Base-by-base conservation (phyloP, 148 eudicot genomes). In the Rhododendron ovatum region DNA sequence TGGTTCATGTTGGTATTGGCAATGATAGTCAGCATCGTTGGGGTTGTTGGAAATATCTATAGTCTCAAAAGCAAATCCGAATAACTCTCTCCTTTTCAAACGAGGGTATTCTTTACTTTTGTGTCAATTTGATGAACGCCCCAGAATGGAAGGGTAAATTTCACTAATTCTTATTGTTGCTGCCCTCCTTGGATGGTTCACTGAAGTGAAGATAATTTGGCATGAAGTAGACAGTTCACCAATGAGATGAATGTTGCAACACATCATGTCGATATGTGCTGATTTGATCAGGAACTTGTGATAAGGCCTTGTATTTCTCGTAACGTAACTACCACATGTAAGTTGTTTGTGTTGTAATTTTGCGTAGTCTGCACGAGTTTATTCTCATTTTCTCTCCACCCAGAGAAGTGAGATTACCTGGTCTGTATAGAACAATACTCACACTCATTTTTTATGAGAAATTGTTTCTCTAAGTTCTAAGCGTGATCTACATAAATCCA, bases 1-100 rank as follows among this genome's bases (percentile, higher is more conserved):
- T 93, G 95, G 98, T 82, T 90, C 77, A 95, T 97, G 99, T 85
- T 97, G 84, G 87, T 90, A 51, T 80, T 97, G 86, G 98, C 99
- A 4, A 88, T 90, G 67, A 84, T 95, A 28, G 99, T 97, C 65
- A 92, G 98, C 86, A 51, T 95, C 69, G 90, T 93, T 86, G 99
- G 98, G 69, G 93, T 95, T 65, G 73, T 87, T 80, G 98, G 99
- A 45, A 97, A 97, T 87, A 80, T 97, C n/a, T 97, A 90, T 74
- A 91, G 98, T 85, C 80, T 97, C 67, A 75, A 84, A 13, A 90
- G 84, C 87, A 79, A 90, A 5, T 92, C 92, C 7, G 85, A 88
- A 39, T 91, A 86, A 91, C 33, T 10, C 13, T 39, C 57, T 53
- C 17, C 39, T 30, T 80, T 53, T 26, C 51, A 20, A 26, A 55